Evolutionary conservation across 139 green algal species (phyloP), one percentile per base, ranked within the genome.

Genomic region (Astrephomene gubernaculifera): DNA sequence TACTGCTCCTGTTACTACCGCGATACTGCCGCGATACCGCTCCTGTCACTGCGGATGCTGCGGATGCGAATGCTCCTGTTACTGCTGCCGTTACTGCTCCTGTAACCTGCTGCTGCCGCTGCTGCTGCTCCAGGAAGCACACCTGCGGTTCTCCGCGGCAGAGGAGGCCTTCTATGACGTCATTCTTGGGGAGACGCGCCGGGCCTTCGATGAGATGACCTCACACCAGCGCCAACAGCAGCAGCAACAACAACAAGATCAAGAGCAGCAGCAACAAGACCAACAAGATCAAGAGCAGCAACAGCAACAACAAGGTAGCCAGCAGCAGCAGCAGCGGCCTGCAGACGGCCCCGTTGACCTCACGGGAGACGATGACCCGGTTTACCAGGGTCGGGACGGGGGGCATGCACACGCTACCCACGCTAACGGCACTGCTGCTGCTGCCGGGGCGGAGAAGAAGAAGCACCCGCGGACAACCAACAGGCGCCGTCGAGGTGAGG

Each of bases 121-220:
- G n/a, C n/a, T n/a, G 70, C 2, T 22, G 7, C 27, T 1, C 53
- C 81, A 88, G 74, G 65, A 80, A 54, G 89, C 87, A 14, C 86
- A 81, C 41, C 83, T 94, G 80, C 82, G 91, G 21, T 90, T 95
- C 74, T 87, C 75, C 35, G 73, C 89, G 6, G 80, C 71, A 17
- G 92, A 95, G 90, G 63, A 78, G 49, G 71, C 74, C 49, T 93
- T 94, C 72, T 95, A 95, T 52, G 69, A 90, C 33, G 81, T 84
- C 61, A 78, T 85, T 52, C 74, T 85, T 31, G 33, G 45, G 71
- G 35, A 60, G 53, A 74, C 69, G 1, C 81, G 78, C 60, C 44
- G 44, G 69, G 83, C 81, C 6, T 68, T 49, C 54, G 25, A 27
- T 19, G 53, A 49, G 14, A 71, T 61, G 83, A 29, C 2, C 35